phyloP scores from a whole-genome alignment of 139 green algal species.

The Haematococcus lacustris region DNA sequence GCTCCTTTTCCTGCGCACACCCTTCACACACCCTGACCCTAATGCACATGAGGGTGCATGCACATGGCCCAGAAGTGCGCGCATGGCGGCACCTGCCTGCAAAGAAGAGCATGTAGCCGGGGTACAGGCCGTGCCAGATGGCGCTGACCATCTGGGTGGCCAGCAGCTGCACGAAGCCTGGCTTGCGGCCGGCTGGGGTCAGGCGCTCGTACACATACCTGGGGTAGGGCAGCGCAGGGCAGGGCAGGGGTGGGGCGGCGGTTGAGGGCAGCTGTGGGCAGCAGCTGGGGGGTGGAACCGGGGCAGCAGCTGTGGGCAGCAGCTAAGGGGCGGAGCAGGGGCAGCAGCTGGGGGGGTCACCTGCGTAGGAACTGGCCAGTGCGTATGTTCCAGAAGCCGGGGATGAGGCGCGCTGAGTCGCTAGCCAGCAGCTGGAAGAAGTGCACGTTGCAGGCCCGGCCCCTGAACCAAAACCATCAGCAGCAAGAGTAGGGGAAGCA shows the following conservation, averaged over 20 bases:
- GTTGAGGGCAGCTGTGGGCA: neutral
- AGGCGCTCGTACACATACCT: constrained; percentile 83
- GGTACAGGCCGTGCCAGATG: constrained; percentile 72
- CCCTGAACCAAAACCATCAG: constrained; percentile 51
- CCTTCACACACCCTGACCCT: too few relatives aligned
- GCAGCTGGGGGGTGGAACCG: neutral
- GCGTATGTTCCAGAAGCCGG: constrained; percentile 67
- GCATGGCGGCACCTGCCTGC: too few relatives aligned
- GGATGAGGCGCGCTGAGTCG: constrained; percentile 48
- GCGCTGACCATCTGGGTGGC: constrained; percentile 70
- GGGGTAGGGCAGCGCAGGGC: neutral
- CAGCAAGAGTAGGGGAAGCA: too few relatives aligned
- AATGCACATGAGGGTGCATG: too few relatives aligned
- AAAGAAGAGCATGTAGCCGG: constrained; percentile 25
- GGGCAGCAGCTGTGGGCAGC: neutral
- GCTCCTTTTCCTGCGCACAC: too few relatives aligned
- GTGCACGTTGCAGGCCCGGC: constrained; percentile 61
- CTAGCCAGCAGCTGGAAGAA: constrained; percentile 53
- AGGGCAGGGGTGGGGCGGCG: neutral
- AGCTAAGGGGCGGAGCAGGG: neutral
- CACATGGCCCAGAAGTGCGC: too few relatives aligned
- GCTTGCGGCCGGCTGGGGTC: constrained; percentile 35
- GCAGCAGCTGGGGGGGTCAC: constrained; percentile 6
- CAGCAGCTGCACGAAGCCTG: constrained; percentile 61
- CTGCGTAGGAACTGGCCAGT: constrained; percentile 70